Conservation (phyloP, 2,329 filamentous ascomycete genomes). For the Ophiocordyceps robertsii region DNA sequence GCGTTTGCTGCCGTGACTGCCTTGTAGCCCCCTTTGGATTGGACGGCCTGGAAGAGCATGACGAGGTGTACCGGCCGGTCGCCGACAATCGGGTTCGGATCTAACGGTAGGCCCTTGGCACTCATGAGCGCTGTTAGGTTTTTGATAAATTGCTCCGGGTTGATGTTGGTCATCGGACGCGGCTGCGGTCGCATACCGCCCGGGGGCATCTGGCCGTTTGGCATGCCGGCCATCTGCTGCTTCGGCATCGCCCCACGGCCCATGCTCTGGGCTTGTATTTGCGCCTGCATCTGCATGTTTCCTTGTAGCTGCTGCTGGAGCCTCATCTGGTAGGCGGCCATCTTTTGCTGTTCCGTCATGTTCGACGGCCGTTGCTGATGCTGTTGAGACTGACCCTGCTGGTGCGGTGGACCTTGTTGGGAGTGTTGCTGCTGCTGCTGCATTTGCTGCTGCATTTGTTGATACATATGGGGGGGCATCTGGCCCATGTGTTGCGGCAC, state of each 20-base stretch:
- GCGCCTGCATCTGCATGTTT: constrained; percentile 34
- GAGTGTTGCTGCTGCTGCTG: constrained; percentile 48
- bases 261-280: constrained; percentile 34
- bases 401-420: constrained; percentile 15
- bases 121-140: constrained; percentile 68
- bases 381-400: constrained; percentile 32
- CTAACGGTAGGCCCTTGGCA: constrained; percentile 57
- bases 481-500: constrained; percentile 33
- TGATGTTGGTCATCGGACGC: constrained; percentile 27
- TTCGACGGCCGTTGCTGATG: constrained; percentile 16
- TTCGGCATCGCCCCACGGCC: constrained; percentile 40
- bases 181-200: constrained; percentile 37
- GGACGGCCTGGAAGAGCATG: constrained; percentile 62
- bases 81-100: constrained; percentile 58
- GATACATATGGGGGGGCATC: constrained; percentile 29
- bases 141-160: constrained; percentile 60
- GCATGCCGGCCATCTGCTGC: constrained; percentile 32
- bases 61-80: constrained; percentile 64
- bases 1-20: constrained; percentile 54
- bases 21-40: constrained; percentile 65
- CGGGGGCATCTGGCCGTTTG: constrained; percentile 43
- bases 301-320: constrained; percentile 61
- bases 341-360: constrained; percentile 55
- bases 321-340: constrained; percentile 70
- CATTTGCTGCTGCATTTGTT: constrained; percentile 28